Base-by-base conservation (phyloP, 306 rosid species). In the Dalbergia cochinchinensis region DNA sequence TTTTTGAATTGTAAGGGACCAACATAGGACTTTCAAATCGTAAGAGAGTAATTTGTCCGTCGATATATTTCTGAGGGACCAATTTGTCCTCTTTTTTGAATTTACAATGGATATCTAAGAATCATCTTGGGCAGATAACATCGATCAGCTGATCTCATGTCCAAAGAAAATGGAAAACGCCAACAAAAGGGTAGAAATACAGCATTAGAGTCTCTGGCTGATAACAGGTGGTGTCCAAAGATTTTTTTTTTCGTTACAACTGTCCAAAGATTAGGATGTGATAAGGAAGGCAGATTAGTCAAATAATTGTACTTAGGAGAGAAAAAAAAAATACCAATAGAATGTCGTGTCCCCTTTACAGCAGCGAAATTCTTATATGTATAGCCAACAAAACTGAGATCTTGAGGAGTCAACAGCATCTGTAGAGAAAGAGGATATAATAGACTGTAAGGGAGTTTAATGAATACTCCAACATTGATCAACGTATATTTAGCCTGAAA, bases 341-440 rank as follows among this genome's bases (percentile, higher is more conserved):
- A 82, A 44, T 63, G 93, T 45, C 7, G 86, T 44, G 69, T 74
- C 57, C 97, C 97, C 82, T 92, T 92, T 80, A 92, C 87, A 62
- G 97, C 98, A 26, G 94, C 97, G 74, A 94, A 94, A 65, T 94
- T 91, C 88, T 94, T 94, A 83, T 92, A 94, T 39, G 98, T 92
- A 85, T 94, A 94, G 65, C 98, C 98, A 86, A 94, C 98, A 84
- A 94, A 94, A 87, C 84, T 94, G 69, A 94, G 95, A 91, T 94
- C 97, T 84, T 91, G 90, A 58, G 97, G 80, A 85, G 93, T 91
- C 88, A 94, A 51, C 82, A 89, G 76, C 82, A 62, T 91, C 98
- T 94, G 86, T 59, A 34, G 67, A 79, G 47, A 73, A 78, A 53
- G 62, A 60, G 34, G 60, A 50, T 69, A 69, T 26, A 26, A 26